phyloP scores from a whole-genome alignment of 2,329 filamentous ascomycete genomes.

The Arthrobotrys conoides region DNA sequence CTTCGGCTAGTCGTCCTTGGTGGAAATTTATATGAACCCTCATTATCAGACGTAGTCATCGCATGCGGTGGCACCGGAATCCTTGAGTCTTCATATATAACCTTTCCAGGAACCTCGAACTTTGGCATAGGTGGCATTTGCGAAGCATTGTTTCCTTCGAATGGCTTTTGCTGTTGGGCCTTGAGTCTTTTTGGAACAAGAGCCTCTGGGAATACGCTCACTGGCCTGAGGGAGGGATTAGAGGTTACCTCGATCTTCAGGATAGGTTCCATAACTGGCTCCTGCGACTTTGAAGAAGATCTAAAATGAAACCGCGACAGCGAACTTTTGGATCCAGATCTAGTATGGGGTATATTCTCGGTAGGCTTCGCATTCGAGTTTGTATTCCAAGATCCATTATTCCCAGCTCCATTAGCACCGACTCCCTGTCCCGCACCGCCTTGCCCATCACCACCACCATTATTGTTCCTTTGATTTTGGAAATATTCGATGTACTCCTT shows the following conservation, averaged over 20 bases:
- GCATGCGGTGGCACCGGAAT: conserved; percentile 9
- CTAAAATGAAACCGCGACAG: conserved; percentile 36
- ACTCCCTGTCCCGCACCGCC: conserved; percentile 1
- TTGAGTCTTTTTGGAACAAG: conserved; percentile 27
- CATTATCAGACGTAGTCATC: neutral
- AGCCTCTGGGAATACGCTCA: conserved; percentile 26
- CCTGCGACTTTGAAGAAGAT: conserved; percentile 33
- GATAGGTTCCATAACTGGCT: conserved; percentile 18
- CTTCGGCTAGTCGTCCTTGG: conserved; percentile 21
- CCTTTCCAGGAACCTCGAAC: conserved; percentile 40
- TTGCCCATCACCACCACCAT: neutral
- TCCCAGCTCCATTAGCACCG: neutral
- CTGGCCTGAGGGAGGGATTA: conserved; percentile 38
- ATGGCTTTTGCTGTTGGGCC: conserved; percentile 9
- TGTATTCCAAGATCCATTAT: conserved; percentile 36
- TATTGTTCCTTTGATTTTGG: conserved; percentile 10
- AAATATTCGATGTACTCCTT: conserved; percentile 45
- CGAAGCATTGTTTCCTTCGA: neutral
- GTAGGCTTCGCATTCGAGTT: conserved; percentile 21
- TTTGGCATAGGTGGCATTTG: conserved; percentile 32
- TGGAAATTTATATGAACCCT: conserved; percentile 25
- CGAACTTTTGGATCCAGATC: conserved; percentile 30
- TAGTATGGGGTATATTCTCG: conserved; percentile 13
- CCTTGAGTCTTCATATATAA: conserved; percentile 36
- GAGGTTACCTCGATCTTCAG: conserved; percentile 57